Evolutionary conservation across 495 filamentous ascomycete genomes (phyloP).

Genomic region (Eremomyces bilateralis): DNA sequence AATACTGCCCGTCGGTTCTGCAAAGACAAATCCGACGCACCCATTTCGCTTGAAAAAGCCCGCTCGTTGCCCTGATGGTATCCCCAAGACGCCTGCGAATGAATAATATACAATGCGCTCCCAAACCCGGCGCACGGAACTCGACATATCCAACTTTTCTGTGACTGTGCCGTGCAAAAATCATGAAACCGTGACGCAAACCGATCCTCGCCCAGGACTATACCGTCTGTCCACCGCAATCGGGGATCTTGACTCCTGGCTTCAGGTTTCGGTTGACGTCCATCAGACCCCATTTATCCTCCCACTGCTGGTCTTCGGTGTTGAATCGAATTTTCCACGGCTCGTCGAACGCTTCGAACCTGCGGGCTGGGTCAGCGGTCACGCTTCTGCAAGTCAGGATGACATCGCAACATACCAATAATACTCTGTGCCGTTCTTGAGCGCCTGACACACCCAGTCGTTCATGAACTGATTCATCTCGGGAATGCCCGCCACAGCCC

Average conservation of each 20-base stretch:
- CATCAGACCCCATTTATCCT: conserved; percentile 92
- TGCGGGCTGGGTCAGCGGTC: conserved; percentile 11
- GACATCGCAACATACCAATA: conserved; percentile 44
- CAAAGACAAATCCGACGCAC: too few species aligned
- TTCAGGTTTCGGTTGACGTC: conserved; percentile 75
- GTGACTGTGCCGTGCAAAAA: too few species aligned
- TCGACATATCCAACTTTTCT: too few species aligned
- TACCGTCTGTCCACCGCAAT: conserved; percentile 59
- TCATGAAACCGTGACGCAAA: too few species aligned
- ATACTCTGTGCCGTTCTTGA: conserved; percentile 68
- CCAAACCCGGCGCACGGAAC: too few species aligned
- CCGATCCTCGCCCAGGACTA: too few species aligned
- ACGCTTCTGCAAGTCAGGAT: conserved; percentile 1
- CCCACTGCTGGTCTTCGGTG: conserved; percentile 50
- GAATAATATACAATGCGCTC: too few species aligned
- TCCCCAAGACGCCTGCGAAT: too few species aligned
- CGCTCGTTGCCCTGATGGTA: too few species aligned
- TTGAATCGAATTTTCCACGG: conserved; percentile 78
- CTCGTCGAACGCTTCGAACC: conserved; percentile 87
- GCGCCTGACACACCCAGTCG: conserved; percentile 60
- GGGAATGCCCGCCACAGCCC: conserved; percentile 54
- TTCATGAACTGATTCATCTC: conserved; percentile 78
- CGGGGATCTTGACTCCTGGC: conserved; percentile 62
- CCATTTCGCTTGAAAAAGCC: too few species aligned
- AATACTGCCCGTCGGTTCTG: too few species aligned